Evolutionary conservation across 257 asterid genomes (phyloP), one percentile per base, ranked within the genome.

Genomic region (Nyctanthes arbortristis): DNA sequence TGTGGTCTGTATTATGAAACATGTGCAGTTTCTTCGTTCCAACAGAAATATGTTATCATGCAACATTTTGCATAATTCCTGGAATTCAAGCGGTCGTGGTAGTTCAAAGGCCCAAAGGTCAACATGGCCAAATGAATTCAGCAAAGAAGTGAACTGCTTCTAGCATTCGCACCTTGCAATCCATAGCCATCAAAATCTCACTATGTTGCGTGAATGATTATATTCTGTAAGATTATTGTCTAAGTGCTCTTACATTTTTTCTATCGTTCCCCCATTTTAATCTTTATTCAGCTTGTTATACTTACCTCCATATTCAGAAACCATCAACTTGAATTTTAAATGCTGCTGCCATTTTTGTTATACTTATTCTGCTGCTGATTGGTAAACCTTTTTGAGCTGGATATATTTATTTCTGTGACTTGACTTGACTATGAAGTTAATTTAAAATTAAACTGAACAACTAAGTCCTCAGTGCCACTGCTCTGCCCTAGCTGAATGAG

Each of bases 401-500:
- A 29, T 57, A 43, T 30, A 2, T 33, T 35, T 67, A 7, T 11
- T 14, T 33, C 20, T 52, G 39, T 27, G 55, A 47, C 40, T 64
- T 27, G 28, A 66, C 32, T 62, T 61, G 73, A 37, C 45, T 56
- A 39, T 40, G 54, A 25, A 73, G 61, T 64, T 43, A 59, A 70
- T 64, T 59, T 30, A 16, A 58, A 69, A 65, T 14, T 55, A 20
- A 67, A 67, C 71, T 31, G 31, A 64, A 49, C 65, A 62, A 43
- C 60, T 62, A 33, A 74, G 69, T 37, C 80, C 30, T 61, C 82
- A 89, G 97, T 89, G 96, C 68, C 91, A 92, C 45, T 87, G 92
- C 63, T 89, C 93, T 71, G 88, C 82, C 37, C 75, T 85, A 77
- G 84, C 97, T 54, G 96, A 92, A 89, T 61, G 96, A 92, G 37